These are phyloP conservation scores for Ilex paraguariensis DNA, from an alignment of 305 asterid species.

Conservation along the genomic window DNA sequence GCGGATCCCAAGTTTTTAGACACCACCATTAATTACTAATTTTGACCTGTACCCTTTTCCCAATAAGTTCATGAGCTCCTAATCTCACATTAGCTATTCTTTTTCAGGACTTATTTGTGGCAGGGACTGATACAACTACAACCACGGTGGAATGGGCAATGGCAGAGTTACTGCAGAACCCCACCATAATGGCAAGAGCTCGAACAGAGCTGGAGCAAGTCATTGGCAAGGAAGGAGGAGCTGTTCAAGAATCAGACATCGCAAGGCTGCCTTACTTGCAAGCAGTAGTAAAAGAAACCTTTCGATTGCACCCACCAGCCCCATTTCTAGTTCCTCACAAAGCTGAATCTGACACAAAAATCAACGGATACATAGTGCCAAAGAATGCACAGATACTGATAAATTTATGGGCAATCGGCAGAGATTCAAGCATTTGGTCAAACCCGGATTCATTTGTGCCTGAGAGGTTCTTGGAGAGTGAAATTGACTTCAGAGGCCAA, in stretches of 20 bases:
- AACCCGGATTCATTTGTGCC: slow-evolving; percentile 27
- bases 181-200: slow-evolving; percentile 14
- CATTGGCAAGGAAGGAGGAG: slow-evolving; percentile 2
- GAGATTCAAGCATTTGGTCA: slow-evolving; percentile 32
- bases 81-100: background rate
- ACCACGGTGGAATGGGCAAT: slow-evolving; percentile 41
- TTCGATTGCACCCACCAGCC: slow-evolving; percentile 27
- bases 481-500: slow-evolving; percentile 20
- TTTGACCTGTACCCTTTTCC: no score
- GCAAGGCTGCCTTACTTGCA: slow-evolving; percentile 28
- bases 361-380: slow-evolving; percentile 28
- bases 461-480: slow-evolving; percentile 27
- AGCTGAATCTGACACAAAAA: slow-evolving; percentile 13
- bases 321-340: slow-evolving; percentile 31
- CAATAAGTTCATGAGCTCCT: no score
- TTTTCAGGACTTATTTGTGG: slow-evolving; percentile 20
- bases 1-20: no score
- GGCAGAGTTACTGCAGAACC: slow-evolving; percentile 31
- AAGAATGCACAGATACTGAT: slow-evolving; percentile 22
- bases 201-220: slow-evolving; percentile 20
- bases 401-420: slow-evolving; percentile 36
- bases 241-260: slow-evolving; percentile 35
- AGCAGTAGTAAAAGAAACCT: slow-evolving; percentile 36
- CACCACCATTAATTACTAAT: background rate
- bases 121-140: slow-evolving; percentile 30